Evolutionary conservation across 306 rosid genomes (phyloP).

Genomic region (Cicer bijugum): DNA sequence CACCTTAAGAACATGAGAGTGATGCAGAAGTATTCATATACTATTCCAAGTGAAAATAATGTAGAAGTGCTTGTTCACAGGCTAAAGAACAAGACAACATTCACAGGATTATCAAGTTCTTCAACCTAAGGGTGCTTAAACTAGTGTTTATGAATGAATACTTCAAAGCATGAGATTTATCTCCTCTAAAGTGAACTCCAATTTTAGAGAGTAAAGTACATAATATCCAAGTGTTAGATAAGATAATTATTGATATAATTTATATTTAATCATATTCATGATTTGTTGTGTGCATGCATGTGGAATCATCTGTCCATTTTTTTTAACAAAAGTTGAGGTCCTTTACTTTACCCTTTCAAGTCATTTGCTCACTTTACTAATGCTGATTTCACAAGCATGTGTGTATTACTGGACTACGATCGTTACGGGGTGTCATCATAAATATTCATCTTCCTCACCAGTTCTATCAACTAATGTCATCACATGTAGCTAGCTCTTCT

Average conservation of each 20-base stretch:
- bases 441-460: not conserved
- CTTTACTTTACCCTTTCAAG: not conserved
- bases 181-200: not conserved
- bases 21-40: not conserved
- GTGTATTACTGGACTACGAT: not conserved
- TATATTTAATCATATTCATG: slow-evolving; percentile 2
- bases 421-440: not conserved
- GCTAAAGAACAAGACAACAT: slow-evolving; percentile 19
- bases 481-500: slow-evolving; percentile 10
- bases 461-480: not conserved
- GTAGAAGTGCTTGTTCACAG: not conserved
- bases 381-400: not conserved
- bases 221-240: not conserved
- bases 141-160: slow-evolving; percentile 23
- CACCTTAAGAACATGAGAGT: slow-evolving; percentile 30
- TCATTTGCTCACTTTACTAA: not conserved
- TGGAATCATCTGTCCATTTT: not conserved
- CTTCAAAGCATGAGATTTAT: not conserved
- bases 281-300: slow-evolving; percentile 4
- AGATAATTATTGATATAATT: not conserved
- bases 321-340: not conserved
- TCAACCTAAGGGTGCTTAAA: slow-evolving; percentile 8
- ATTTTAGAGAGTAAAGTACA: slow-evolving; percentile 9
- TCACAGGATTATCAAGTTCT: not conserved
- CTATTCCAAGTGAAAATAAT: slow-evolving; percentile 7